Conservation (phyloP, 352 stramenopile species). For the Phytophthora cryptogea region DNA sequence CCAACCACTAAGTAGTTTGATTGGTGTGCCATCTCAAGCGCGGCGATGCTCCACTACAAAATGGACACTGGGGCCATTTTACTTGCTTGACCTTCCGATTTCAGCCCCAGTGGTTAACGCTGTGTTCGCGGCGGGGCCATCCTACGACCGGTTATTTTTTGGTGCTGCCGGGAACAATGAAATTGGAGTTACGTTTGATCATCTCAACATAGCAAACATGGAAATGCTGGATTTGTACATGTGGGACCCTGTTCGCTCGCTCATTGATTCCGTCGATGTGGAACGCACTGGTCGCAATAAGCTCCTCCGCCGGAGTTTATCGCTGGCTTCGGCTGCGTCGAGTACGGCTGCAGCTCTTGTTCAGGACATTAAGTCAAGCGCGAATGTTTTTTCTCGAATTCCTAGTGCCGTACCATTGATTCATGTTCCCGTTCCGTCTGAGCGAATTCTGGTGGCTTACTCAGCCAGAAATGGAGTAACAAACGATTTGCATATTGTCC, state of each 20-base stretch:
- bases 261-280: conserved; percentile 75
- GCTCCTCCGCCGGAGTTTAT: conserved; percentile 56
- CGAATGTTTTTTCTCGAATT: conserved; percentile 59
- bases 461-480: conserved; percentile 41
- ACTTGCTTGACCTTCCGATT: conserved; percentile 64
- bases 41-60: conserved; percentile 40
- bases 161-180: conserved; percentile 56
- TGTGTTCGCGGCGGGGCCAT: conserved; percentile 56
- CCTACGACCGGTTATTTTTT: conserved; percentile 63
- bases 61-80: conserved; percentile 69
- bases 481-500: conserved; percentile 47
- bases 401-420: conserved; percentile 55
- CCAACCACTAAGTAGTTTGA: conserved; percentile 61
- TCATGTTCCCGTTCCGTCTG: conserved; percentile 49
- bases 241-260: conserved; percentile 60
- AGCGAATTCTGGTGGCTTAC: conserved; percentile 62
- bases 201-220: conserved; percentile 51
- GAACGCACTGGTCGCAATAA: conserved; percentile 50
- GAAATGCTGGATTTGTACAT: conserved; percentile 66
- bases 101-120: conserved; percentile 54
- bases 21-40: conserved; percentile 63
- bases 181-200: conserved; percentile 52
- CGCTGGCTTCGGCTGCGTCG: conserved; percentile 62
- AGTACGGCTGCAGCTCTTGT: conserved; percentile 68
- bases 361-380: conserved; percentile 65